Evolutionary conservation across 2,329 filamentous ascomycete species (phyloP), one percentile per base, ranked within the genome.

Genomic region (Hymenoscyphus fructigenus): DNA sequence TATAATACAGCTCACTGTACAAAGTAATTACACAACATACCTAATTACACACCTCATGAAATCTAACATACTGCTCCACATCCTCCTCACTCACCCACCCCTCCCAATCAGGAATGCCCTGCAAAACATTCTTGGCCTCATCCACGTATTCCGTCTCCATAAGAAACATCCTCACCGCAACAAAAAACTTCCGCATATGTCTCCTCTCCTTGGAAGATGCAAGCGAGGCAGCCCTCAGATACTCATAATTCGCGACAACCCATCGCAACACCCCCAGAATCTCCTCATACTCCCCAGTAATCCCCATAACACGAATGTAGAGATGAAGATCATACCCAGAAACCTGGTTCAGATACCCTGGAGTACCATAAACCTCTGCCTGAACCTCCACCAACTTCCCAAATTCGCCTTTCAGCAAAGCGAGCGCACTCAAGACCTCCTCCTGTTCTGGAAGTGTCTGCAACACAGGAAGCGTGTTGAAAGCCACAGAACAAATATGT

Each of bases 291-390:
- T 91, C 86, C 41, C 83, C 83, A n/a, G 87, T 75, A 61, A 84
- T 82, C 0, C 85, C 89, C 26, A 92, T 78, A 0, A 85, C 82
- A 57, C 87, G 82, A 74, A 92, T 82, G 72, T 91, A 90, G 1
- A 80, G 78, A 69, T 90, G 85, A 1, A 86, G 72, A 44, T 82
- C 76, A 23, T 76, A 76, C 6, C 83, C 81, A 10, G 47, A 23
- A 23, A 53, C 9, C n/a, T 23, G 47, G 23, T 53, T 20, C 9
- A 53, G 7, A 26, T 53, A 14, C 26, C 20, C 9, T 10, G 47
- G 20, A 7, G 23, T 23, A 53, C 23, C 20, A 23, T 53, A 53
- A 53, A 56, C 56, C 5, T 44, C 57, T 23, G 65, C 38, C 14
- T 61, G 59, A 20, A 32, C 60, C 36, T 56, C 47, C 47, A 75